Evolutionary conservation across 768 basidiomycete genomes (phyloP).

Genomic region (Boletellus sp.): DNA sequence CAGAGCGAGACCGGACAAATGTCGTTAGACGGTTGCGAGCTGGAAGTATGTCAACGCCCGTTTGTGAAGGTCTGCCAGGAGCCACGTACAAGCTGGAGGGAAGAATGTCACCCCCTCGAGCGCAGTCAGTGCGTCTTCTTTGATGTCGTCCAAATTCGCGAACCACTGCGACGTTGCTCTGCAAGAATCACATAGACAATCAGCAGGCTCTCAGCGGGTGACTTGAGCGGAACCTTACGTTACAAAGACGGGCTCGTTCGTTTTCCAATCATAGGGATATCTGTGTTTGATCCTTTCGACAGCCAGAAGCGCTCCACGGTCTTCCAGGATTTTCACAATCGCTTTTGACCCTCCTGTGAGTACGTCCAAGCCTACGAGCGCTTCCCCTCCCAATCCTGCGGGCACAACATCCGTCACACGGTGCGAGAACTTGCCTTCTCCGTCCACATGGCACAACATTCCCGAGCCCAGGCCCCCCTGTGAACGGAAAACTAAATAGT

Average conservation of each 20-base stretch:
- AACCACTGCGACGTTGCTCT: slow-evolving; percentile 98
- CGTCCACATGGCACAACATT: slow-evolving; percentile 80
- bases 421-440: slow-evolving; percentile 64
- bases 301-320: slow-evolving; percentile 53
- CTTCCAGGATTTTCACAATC: slow-evolving; percentile 58
- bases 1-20: slow-evolving; percentile 82
- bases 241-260: slow-evolving; percentile 86
- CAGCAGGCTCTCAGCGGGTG: background rate
- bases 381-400: slow-evolving; percentile 35
- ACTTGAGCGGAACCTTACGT: slow-evolving; percentile 49
- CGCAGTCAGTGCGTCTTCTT: slow-evolving; percentile 65
- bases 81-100: slow-evolving; percentile 64
- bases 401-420: slow-evolving; percentile 53
- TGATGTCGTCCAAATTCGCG: slow-evolving; percentile 84
- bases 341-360: slow-evolving; percentile 66
- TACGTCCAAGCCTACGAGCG: slow-evolving; percentile 67
- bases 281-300: slow-evolving; percentile 75
- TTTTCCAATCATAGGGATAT: slow-evolving; percentile 98
- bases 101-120: slow-evolving; percentile 70
- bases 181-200: background rate
- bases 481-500: slow-evolving; percentile 74
- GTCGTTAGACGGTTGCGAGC: slow-evolving; percentile 86
- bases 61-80: background rate
- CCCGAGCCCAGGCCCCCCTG: slow-evolving; percentile 47
- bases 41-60: slow-evolving; percentile 27